Conservation (phyloP, 257 asterid species). For the Solanum pennellii region DNA sequence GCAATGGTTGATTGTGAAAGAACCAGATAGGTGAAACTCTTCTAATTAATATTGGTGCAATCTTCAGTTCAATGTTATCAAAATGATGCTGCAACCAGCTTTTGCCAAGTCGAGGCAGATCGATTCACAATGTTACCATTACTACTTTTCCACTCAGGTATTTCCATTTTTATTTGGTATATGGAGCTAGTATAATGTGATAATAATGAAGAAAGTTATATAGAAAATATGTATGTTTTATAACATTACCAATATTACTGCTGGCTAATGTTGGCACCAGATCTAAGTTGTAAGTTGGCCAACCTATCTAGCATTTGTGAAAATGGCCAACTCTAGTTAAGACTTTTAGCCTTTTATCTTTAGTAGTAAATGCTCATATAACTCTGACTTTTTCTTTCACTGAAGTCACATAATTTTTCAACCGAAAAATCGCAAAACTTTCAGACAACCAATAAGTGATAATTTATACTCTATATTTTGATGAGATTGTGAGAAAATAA, state of each 20-base stretch:
- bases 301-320: not conserved
- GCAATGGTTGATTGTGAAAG: too few species aligned
- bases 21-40: not conserved
- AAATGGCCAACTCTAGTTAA: not conserved
- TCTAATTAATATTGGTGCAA: not conserved
- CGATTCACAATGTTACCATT: not conserved
- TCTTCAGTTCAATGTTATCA: not conserved
- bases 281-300: not conserved
- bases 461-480: not conserved
- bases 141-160: not conserved
- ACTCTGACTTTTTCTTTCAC: not conserved
- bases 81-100: constrained; percentile 29
- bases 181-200: not conserved
- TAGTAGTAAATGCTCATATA: not conserved
- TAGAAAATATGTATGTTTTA: not conserved
- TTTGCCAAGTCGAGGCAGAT: constrained; percentile 30
- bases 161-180: not conserved
- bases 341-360: not conserved
- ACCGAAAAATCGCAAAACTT: too few species aligned
- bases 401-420: not conserved
- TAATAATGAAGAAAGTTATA: not conserved
- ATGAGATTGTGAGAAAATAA: not conserved
- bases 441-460: not conserved
- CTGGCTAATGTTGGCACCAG: not conserved
- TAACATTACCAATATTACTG: not conserved